These are phyloP conservation scores for Fusarium buharicum DNA, from an alignment of 2,329 filamentous ascomycete genomes.

Conservation along the genomic window DNA sequence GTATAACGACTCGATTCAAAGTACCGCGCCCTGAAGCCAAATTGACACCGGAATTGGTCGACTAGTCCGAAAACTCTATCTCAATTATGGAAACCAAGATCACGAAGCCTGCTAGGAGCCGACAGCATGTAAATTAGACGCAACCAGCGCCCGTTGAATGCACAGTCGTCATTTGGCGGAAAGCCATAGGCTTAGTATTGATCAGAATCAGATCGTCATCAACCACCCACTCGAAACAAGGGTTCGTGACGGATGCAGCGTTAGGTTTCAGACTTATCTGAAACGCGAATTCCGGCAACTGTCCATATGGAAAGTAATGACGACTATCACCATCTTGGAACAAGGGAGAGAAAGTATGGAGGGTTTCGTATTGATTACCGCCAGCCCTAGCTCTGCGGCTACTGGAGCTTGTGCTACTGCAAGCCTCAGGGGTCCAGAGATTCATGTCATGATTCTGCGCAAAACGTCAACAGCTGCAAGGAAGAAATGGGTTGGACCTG, in stretches of 20 bases:
- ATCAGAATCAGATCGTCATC: background rate
- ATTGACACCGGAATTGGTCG: background rate
- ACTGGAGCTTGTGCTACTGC: slow-evolving; percentile 13
- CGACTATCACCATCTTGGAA: slow-evolving; percentile 14
- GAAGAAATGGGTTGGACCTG: background rate
- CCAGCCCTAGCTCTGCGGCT: slow-evolving; percentile 14
- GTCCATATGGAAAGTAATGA: slow-evolving; percentile 15
- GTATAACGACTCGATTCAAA: too few species aligned
- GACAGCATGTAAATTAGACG: too few species aligned
- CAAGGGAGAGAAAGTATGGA: slow-evolving; percentile 2
- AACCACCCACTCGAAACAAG: background rate
- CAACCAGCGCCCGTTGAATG: background rate
- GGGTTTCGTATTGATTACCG: slow-evolving; percentile 16
- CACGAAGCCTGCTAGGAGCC: background rate
- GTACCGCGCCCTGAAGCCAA: background rate
- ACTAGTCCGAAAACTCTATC: background rate
- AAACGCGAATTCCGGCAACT: slow-evolving; percentile 22
- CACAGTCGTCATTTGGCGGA: background rate
- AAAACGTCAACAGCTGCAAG: slow-evolving; percentile 12
- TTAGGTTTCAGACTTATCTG: slow-evolving; percentile 33
- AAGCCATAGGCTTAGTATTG: background rate
- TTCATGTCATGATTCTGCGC: background rate
- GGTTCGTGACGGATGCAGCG: slow-evolving; percentile 22
- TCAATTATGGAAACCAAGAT: background rate
- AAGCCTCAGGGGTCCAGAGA: slow-evolving; percentile 28